Conservation (phyloP, 768 basidiomycete species). For the Termitomyces sp. region DNA sequence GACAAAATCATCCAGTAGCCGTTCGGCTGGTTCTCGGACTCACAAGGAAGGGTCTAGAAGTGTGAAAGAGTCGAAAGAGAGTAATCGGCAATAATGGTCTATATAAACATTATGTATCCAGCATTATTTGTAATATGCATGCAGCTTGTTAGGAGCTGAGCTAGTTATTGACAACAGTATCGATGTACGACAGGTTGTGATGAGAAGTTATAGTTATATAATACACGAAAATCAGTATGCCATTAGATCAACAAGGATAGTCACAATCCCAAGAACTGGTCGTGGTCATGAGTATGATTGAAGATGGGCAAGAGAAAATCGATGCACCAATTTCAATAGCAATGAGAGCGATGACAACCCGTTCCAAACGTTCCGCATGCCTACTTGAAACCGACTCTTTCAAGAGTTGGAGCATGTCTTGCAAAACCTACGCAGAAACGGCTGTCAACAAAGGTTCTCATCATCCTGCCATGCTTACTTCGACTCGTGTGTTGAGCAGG, state of each 20-base stretch:
- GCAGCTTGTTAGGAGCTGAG: neutral
- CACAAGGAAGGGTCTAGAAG: conserved; percentile 20
- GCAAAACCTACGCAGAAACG: conserved; percentile 62
- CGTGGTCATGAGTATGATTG: neutral
- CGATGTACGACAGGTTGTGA: neutral
- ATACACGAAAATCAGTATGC: conserved; percentile 30
- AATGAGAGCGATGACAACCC: conserved; percentile 90
- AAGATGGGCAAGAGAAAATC: conserved; percentile 1
- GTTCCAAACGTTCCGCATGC: conserved; percentile 89
- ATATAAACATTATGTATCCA: no score
- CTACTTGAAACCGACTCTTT: conserved; percentile 93
- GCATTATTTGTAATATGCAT: neutral
- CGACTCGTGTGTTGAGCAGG: conserved; percentile 89
- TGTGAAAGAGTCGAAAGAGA: conserved; percentile 21
- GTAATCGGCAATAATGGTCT: conserved; percentile 1
- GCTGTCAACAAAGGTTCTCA: conserved; percentile 3
- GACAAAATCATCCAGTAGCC: conserved; percentile 45
- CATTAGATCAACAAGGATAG: conserved; percentile 84
- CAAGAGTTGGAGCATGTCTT: conserved; percentile 94
- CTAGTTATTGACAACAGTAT: neutral
- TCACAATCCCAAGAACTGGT: conserved; percentile 83
- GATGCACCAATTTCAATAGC: conserved; percentile 79
- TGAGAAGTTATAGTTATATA: neutral
- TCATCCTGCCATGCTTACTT: conserved; percentile 44
- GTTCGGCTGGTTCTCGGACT: conserved; percentile 20